Evolutionary conservation across 2,329 filamentous ascomycete species (phyloP).

Genomic region (Diplocarpon rosae): DNA sequence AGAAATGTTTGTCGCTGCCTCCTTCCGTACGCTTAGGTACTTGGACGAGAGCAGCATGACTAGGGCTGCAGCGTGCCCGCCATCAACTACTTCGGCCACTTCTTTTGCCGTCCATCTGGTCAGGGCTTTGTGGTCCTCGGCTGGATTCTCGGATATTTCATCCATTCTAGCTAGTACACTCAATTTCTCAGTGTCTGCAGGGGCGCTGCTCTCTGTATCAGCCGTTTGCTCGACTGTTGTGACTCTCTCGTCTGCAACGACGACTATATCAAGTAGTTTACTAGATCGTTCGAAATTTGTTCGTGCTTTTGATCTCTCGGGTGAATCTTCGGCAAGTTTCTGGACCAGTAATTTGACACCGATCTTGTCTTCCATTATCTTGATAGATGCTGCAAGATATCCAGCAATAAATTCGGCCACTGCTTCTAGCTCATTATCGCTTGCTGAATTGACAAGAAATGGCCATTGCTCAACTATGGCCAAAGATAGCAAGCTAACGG

Average conservation of each 20-base stretch:
- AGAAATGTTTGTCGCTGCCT: slow-evolving; percentile 59
- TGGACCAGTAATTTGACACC: slow-evolving; percentile 36
- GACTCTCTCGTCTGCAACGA: slow-evolving; percentile 11
- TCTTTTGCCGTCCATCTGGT: slow-evolving; percentile 65
- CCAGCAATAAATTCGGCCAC: slow-evolving; percentile 48
- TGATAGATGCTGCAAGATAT: slow-evolving; percentile 43
- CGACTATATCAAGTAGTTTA: slow-evolving; percentile 21
- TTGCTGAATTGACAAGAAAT: slow-evolving; percentile 47
- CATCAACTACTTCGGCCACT: slow-evolving; percentile 66
- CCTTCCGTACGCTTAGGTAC: slow-evolving; percentile 64
- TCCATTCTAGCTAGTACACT: slow-evolving; percentile 12
- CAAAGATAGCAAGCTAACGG: slow-evolving; percentile 54
- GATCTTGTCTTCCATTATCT: slow-evolving; percentile 38
- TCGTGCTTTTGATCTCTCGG: slow-evolving; percentile 29
- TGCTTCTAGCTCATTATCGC: slow-evolving; percentile 32
- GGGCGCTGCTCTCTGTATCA: not conserved
- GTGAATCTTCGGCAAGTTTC: slow-evolving; percentile 30
- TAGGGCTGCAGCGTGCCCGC: slow-evolving; percentile 59
- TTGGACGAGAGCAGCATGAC: slow-evolving; percentile 66
- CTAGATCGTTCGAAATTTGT: slow-evolving; percentile 19
- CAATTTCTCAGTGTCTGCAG: slow-evolving; percentile 11
- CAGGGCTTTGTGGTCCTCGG: slow-evolving; percentile 39
- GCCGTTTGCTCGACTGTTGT: not conserved
- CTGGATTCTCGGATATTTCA: not conserved
- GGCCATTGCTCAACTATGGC: slow-evolving; percentile 68